Percentiles rank a stretch among this genome's conserved stretches.
Evolutionary conservation across 2,329 filamentous ascomycete genomes (phyloP).

Genomic region (Talaromyces albobiverticillius): DNA sequence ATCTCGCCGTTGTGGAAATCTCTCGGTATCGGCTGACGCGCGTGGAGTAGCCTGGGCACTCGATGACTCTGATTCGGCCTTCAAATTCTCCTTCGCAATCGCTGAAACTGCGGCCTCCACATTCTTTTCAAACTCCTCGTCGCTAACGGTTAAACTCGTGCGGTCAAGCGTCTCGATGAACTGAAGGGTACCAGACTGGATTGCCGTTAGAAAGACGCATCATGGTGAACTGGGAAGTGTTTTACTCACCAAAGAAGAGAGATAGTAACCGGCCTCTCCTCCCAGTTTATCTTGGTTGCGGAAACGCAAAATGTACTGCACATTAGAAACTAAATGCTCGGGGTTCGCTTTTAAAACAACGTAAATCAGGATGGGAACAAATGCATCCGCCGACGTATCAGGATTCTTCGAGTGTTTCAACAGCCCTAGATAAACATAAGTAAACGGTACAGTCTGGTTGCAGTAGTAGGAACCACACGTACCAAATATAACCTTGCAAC

Average conservation of each 20-base stretch:
- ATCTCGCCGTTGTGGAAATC: constrained; percentile 37
- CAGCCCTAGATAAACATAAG: constrained; percentile 55
- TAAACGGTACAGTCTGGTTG: neutral
- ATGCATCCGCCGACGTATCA: constrained; percentile 93
- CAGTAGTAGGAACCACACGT: constrained; percentile 23
- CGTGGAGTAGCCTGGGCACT: constrained; percentile 53
- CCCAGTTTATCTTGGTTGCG: constrained; percentile 95
- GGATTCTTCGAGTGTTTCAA: constrained; percentile 81
- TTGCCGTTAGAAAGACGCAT: neutral
- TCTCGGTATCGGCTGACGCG: constrained; percentile 53
- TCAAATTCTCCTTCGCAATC: constrained; percentile 84
- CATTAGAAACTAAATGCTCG: constrained; percentile 92
- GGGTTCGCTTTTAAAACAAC: constrained; percentile 93
- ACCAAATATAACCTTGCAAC: constrained; percentile 99
- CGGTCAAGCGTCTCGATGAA: constrained; percentile 97
- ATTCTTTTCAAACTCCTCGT: constrained; percentile 92
- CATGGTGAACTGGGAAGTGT: neutral
- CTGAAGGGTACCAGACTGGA: constrained; percentile 71
- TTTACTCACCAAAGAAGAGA: constrained; percentile 75
- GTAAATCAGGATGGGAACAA: constrained; percentile 92
- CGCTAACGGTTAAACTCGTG: constrained; percentile 86
- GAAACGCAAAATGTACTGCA: constrained; percentile 96
- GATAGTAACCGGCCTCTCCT: constrained; percentile 97
- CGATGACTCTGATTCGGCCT: constrained; percentile 48
- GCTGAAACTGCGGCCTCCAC: constrained; percentile 96